These are phyloP conservation scores for Phytopythium mirpurense DNA, from an alignment of 352 stramenopile genomes.

Conservation along the genomic window DNA sequence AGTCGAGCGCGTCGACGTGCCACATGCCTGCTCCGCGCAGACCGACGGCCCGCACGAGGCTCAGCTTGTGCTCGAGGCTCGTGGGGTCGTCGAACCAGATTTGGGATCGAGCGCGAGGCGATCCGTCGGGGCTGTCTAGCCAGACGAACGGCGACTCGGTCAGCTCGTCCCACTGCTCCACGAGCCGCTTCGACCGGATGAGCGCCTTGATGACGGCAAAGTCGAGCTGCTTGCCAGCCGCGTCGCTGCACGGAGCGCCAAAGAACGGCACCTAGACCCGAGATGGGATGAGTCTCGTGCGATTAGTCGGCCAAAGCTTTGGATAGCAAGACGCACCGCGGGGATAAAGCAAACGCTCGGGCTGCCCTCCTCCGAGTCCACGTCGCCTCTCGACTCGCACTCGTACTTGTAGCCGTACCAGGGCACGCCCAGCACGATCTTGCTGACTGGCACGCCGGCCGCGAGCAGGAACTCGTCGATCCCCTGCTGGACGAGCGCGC, in stretches of 20 bases:
- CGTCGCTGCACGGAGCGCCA: conserved; percentile 72
- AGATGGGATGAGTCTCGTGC: no score
- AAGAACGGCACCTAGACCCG: conserved; percentile 53
- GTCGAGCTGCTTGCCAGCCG: conserved; percentile 55
- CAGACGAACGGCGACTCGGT: conserved; percentile 53
- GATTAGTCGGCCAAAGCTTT: no score
- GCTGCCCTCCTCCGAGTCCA: not conserved
- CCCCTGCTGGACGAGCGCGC: conserved; percentile 62
- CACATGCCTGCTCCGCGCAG: conserved; percentile 77
- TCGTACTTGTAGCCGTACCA: conserved; percentile 91
- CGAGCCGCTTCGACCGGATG: conserved; percentile 15
- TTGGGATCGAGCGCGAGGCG: conserved; percentile 18
- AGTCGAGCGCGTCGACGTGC: conserved; percentile 77
- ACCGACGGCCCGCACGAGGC: conserved; percentile 33
- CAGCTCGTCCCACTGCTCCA: conserved; percentile 45
- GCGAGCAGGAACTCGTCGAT: conserved; percentile 72
- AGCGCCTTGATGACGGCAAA: conserved; percentile 46
- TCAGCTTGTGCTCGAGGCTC: conserved; percentile 56
- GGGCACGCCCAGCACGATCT: conserved; percentile 87
- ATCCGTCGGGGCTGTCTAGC: conserved; percentile 10
- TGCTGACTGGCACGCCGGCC: conserved; percentile 44
- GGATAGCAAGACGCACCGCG: conserved; percentile 11
- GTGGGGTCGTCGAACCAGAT: conserved; percentile 73
- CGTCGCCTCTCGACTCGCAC: conserved; percentile 22
- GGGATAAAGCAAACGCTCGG: conserved; percentile 25